Evolutionary conservation across 1,139 yeast species (phyloP).

Genomic region (Suhomyces terraborum): DNA sequence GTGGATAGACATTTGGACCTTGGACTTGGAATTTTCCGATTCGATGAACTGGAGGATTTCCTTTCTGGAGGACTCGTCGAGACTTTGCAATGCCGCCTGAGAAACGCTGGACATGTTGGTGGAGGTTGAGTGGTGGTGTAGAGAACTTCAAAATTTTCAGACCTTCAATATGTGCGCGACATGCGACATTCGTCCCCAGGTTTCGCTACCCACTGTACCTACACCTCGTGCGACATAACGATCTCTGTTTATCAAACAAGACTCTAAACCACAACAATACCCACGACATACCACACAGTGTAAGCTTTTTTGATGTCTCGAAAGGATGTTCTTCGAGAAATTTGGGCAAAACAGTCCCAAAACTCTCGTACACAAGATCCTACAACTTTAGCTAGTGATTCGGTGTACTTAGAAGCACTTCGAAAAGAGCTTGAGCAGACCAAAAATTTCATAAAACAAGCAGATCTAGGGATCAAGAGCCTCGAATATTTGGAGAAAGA

Average conservation of each 20-base stretch:
- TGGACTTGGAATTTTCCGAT: slow-evolving; percentile 81
- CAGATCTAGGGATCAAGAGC: slow-evolving; percentile 27
- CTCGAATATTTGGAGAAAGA: slow-evolving; percentile 4
- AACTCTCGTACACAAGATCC: background rate
- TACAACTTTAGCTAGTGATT: slow-evolving; percentile 3
- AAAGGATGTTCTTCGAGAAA: slow-evolving; percentile 3
- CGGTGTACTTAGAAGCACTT: slow-evolving; percentile 28
- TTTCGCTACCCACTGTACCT: too few species aligned
- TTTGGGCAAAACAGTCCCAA: background rate
- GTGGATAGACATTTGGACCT: slow-evolving; percentile 84
- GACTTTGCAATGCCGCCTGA: slow-evolving; percentile 58
- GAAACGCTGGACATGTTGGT: slow-evolving; percentile 58
- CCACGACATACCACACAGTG: too few species aligned
- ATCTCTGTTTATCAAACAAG: background rate
- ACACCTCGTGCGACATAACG: slow-evolving; percentile 7
- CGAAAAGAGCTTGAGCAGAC: slow-evolving; percentile 32
- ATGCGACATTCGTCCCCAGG: slow-evolving; percentile 2
- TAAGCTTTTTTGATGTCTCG: too few species aligned
- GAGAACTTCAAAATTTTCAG: slow-evolving; percentile 5
- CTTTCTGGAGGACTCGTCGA: slow-evolving; percentile 71
- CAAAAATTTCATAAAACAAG: slow-evolving; percentile 30
- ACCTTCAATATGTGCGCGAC: slow-evolving; percentile 1
- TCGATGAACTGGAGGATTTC: slow-evolving; percentile 79
- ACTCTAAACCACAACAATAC: background rate
- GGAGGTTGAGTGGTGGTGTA: slow-evolving; percentile 5